Base-by-base conservation (phyloP, 495 filamentous ascomycete genomes). In the Aspergillus egyptiacus region DNA sequence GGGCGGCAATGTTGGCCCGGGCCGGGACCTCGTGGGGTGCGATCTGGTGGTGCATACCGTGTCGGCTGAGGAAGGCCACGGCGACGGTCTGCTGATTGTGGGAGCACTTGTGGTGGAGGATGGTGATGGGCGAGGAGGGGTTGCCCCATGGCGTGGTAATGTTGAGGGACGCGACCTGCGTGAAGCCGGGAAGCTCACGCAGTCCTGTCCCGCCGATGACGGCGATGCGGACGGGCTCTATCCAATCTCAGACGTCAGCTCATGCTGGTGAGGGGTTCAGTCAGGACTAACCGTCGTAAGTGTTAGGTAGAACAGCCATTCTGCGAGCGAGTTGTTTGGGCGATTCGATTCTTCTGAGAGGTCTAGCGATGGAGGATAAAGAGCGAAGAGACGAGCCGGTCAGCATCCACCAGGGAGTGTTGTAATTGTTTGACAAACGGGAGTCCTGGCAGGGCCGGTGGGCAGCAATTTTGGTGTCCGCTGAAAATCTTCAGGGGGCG, bases 161-260 rank as follows among this genome's bases (percentile, higher is more conserved):
- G 43, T 75, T 76, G 51, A 97, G 67, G 14, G 73, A 77, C 14
- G 91, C 90, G 53, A 94, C 81, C 57, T 89, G 87, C 15, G 75
- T 80, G 76, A 93, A 96, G 71, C 77, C 74, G 62, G 80, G 67
- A 51, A 89, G 77, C 56, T 80, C 70, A 56, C 78, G 73, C 44
- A 98, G 83, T 43, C 93, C 93, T 32, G 93, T 98, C 57, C 93
- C 94, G 63, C 93, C 94, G 49, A 98, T 97, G 50, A 98, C 89
- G 68, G 88, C 93, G 65, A 98, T 95, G 57, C 76, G 81, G 66
- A 97, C 82, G 43, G 85, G 79, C 36, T 78, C 89, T 93, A 63
- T 33, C 50, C 47, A 37, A 43, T 44, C n/a, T 50, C 9, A 44
- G 19, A 48, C 31, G 19, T 48, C 11, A 42, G 28, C 17, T 41